Evolutionary conservation across 768 basidiomycete genomes (phyloP).

Genomic region (Mycena rosella): DNA sequence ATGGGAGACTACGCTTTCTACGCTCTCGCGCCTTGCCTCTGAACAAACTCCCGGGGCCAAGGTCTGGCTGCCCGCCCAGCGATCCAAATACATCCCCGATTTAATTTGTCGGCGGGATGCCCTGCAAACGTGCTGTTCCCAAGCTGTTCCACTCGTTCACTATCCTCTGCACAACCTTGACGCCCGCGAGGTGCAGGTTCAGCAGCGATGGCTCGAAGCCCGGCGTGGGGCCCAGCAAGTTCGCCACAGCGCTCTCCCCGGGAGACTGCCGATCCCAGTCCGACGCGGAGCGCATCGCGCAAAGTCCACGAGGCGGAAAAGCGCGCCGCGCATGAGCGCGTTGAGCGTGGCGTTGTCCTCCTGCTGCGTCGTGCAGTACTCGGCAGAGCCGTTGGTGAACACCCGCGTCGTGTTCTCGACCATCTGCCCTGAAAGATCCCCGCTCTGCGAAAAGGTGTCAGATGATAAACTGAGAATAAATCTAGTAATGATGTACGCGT

Average conservation of each 20-base stretch:
- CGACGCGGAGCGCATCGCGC: slow-evolving; percentile 51
- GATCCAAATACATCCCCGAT: slow-evolving; percentile 46
- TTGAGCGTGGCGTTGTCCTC: slow-evolving; percentile 58
- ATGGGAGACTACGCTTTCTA: slow-evolving; percentile 32
- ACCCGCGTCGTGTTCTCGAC: slow-evolving; percentile 53
- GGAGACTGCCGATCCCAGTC: slow-evolving; percentile 48
- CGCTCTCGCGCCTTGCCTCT: not conserved
- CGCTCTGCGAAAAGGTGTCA: slow-evolving; percentile 53
- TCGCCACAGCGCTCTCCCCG: slow-evolving; percentile 39
- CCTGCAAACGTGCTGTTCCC: slow-evolving; percentile 48
- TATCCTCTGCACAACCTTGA: slow-evolving; percentile 52
- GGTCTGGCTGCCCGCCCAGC: slow-evolving; percentile 43
- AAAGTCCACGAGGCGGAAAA: slow-evolving; percentile 46
- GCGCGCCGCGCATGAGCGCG: slow-evolving; percentile 51
- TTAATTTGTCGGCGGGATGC: slow-evolving; percentile 48
- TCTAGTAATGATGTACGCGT: too few species aligned
- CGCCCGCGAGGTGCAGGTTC: slow-evolving; percentile 54
- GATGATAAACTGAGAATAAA: too few species aligned
- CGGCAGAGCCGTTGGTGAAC: slow-evolving; percentile 48
- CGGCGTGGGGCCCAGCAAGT: slow-evolving; percentile 46
- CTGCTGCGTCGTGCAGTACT: slow-evolving; percentile 51
- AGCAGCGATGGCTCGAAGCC: slow-evolving; percentile 49
- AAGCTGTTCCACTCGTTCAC: slow-evolving; percentile 49
- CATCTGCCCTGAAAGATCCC: slow-evolving; percentile 48
- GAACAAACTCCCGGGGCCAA: slow-evolving; percentile 35